Percentiles rank a stretch among this genome's conserved stretches.
Conservation (phyloP, 306 rosid species). For the Begonia masoniana region DNA sequence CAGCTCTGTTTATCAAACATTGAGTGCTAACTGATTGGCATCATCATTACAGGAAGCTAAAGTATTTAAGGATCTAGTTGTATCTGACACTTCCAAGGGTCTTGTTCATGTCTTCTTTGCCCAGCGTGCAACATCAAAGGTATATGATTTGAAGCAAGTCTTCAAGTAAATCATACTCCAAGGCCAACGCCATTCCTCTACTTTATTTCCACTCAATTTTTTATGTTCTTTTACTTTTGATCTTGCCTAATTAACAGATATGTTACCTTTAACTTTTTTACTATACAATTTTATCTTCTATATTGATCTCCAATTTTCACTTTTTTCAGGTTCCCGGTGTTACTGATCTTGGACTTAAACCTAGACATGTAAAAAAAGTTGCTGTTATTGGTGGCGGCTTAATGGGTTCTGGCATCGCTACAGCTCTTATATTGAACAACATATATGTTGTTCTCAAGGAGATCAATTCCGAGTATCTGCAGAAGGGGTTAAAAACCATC, state of each 20-base stretch:
- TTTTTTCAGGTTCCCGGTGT: constrained; percentile 74
- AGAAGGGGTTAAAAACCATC: constrained; percentile 47
- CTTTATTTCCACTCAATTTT: neutral
- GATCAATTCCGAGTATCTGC: constrained; percentile 70
- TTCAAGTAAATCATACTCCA: neutral
- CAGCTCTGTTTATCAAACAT: constrained; percentile 3
- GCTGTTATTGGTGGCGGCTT: constrained; percentile 97
- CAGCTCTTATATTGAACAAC: constrained; percentile 67
- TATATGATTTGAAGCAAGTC: constrained; percentile 18
- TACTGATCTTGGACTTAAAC: constrained; percentile 80
- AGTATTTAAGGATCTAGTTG: constrained; percentile 48
- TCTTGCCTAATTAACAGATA: neutral
- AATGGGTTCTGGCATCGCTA: constrained; percentile 99
- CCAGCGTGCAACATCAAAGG: constrained; percentile 83
- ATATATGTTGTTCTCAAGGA: constrained; percentile 75
- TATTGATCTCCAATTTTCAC: neutral
- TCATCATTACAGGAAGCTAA: constrained; percentile 64
- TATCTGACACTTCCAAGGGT: constrained; percentile 68
- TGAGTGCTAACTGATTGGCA: neutral
- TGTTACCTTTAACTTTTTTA: too few relatives aligned
- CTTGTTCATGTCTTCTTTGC: constrained; percentile 85
- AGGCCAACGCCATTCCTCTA: too few relatives aligned
- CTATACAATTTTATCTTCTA: too few relatives aligned
- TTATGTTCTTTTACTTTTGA: constrained; percentile 8
- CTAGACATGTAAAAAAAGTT: constrained; percentile 72